Percentiles rank a stretch among this genome's conserved stretches.
Conservation (phyloP, 1,139 yeast species). For the Yamadazyma epiphylla region DNA sequence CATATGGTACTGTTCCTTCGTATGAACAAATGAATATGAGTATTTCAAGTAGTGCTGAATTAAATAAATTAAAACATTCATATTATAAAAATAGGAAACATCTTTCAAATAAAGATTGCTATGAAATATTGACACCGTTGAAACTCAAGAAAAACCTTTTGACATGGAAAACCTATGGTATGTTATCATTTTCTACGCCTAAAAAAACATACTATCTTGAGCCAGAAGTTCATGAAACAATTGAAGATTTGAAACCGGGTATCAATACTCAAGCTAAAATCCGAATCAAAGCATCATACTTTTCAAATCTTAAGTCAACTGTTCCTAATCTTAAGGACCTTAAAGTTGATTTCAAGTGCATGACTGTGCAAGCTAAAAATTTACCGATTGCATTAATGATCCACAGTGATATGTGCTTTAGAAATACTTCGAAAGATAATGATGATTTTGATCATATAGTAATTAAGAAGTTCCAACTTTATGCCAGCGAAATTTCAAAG, state of each 20-base stretch:
- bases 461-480: slow-evolving; percentile 27
- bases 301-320: slow-evolving; percentile 7
- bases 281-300: slow-evolving; percentile 27
- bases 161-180: slow-evolving; percentile 27
- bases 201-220: slow-evolving; percentile 21
- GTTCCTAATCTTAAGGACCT: slow-evolving; percentile 22
- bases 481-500: slow-evolving; percentile 27
- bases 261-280: slow-evolving; percentile 14
- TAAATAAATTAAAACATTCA: slow-evolving; percentile 29
- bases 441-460: slow-evolving; percentile 33
- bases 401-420: slow-evolving; percentile 34
- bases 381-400: slow-evolving; percentile 36
- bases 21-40: slow-evolving; percentile 4
- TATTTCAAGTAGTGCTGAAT: slow-evolving; percentile 13
- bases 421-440: slow-evolving; percentile 24
- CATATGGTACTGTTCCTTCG: slow-evolving; percentile 9
- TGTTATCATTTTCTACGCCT: slow-evolving; percentile 31
- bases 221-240: slow-evolving; percentile 5
- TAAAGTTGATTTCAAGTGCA: slow-evolving; percentile 27
- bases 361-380: slow-evolving; percentile 29
- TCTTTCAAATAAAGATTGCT: slow-evolving; percentile 11
- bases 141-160: slow-evolving; percentile 32
- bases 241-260: slow-evolving; percentile 7
- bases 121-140: slow-evolving; percentile 31
- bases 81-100: slow-evolving; percentile 18